phyloP scores from a whole-genome alignment of 2,329 filamentous ascomycete genomes.

The Microcyclosporella mali region DNA sequence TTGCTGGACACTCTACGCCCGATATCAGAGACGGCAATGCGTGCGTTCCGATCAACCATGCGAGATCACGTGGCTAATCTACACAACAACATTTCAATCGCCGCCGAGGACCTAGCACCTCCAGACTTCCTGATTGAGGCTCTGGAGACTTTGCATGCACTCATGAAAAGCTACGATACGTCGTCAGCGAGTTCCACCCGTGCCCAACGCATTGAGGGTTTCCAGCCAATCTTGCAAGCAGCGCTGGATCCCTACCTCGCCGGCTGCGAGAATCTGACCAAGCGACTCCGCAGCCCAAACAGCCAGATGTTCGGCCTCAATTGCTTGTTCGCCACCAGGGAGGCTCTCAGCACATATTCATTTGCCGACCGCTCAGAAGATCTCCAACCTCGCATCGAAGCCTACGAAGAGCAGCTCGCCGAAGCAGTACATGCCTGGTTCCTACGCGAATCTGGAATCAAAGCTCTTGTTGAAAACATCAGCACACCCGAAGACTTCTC shows the following conservation, averaged over 20 bases:
- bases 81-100: constrained; percentile 64
- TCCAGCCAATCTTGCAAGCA: constrained; percentile 68
- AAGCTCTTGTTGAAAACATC: constrained; percentile 35
- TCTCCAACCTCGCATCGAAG: constrained; percentile 23
- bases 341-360: constrained; percentile 52
- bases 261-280: constrained; percentile 65
- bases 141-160: constrained; percentile 66
- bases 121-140: constrained; percentile 77
- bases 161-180: constrained; percentile 82
- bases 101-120: constrained; percentile 66
- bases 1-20: constrained; percentile 62
- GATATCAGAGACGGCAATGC: constrained; percentile 69
- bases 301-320: constrained; percentile 68
- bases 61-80: constrained; percentile 71
- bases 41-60: constrained; percentile 75
- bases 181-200: constrained; percentile 55
- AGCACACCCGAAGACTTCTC: constrained; percentile 18
- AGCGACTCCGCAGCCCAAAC: constrained; percentile 52
- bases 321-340: constrained; percentile 56
- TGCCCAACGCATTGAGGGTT: constrained; percentile 58
- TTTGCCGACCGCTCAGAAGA: constrained; percentile 50
- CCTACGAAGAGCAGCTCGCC: constrained; percentile 46
- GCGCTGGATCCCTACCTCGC: constrained; percentile 80
- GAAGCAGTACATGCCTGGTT: constrained; percentile 60
- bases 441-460: constrained; percentile 66